These are phyloP conservation scores for Ceratobasidium sp. DNA, from an alignment of 1,284 basidiomycete species.

Conservation along the genomic window DNA sequence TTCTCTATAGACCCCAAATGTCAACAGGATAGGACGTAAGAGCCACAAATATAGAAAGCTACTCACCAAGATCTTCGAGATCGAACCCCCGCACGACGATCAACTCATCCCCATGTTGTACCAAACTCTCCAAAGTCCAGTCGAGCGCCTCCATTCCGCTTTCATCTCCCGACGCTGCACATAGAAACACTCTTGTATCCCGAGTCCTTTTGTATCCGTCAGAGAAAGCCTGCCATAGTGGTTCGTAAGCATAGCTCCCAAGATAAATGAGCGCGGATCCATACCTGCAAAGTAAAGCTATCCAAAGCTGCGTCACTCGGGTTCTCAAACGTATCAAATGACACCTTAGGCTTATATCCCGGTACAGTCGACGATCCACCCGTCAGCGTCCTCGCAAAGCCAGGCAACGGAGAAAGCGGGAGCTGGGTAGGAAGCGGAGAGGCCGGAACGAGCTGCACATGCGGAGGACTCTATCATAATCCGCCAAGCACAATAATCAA, in stretches of 20 bases:
- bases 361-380: slow-evolving; percentile 45
- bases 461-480: slow-evolving; percentile 48
- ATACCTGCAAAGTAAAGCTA: slow-evolving; percentile 63
- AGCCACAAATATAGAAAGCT: neutral
- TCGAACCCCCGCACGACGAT: slow-evolving; percentile 94
- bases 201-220: slow-evolving; percentile 85
- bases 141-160: slow-evolving; percentile 87
- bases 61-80: slow-evolving; percentile 80
- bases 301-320: slow-evolving; percentile 66
- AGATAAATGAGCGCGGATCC: slow-evolving; percentile 50
- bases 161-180: slow-evolving; percentile 91
- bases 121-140: slow-evolving; percentile 88
- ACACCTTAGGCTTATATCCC: slow-evolving; percentile 86
- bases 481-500: neutral
- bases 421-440: slow-evolving; percentile 15
- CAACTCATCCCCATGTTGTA: slow-evolving; percentile 95
- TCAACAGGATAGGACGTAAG: slow-evolving; percentile 36
- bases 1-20: slow-evolving; percentile 65
- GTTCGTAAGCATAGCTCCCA: too few relatives aligned
- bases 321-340: slow-evolving; percentile 86
- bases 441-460: slow-evolving; percentile 58
- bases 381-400: slow-evolving; percentile 38
- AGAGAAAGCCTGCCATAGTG: slow-evolving; percentile 71
- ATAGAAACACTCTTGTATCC: slow-evolving; percentile 91
- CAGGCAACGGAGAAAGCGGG: slow-evolving; percentile 15